Base-by-base conservation (phyloP, 345 rosid genomes). In the Rhodamnia argentea region DNA sequence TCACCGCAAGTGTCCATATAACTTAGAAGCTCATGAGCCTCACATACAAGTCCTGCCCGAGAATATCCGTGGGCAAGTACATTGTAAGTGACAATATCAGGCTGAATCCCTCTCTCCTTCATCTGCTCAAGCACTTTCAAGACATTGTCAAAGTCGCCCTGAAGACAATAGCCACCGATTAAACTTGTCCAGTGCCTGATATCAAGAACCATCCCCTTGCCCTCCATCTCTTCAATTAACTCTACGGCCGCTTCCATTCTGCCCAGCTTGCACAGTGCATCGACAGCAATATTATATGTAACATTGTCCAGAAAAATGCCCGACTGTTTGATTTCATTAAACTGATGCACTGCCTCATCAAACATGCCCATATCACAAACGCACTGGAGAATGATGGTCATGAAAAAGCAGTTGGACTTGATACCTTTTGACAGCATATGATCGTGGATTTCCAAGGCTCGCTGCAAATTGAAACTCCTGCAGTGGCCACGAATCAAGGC, bases 111-210 rank as follows among this genome's bases (percentile, higher is more conserved):
- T 2, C 84, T 88, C 76, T 84, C 83, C 87, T 81, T 89, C 98
- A 96, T 94, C 85, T 92, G 90, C n/a, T 89, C 58, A 24, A 94
- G 88, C 87, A 95, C 85, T 29, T 90, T 90, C 85, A 86, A 84
- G 50, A 94, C 98, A 55, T 91, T 91, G 55, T 24, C 23, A 85
- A 89, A 26, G 85, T 91, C 86, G 52, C 95, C 95, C 87, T 89
- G 90, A 57, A 89, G 90, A 83, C 92, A 95, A 84, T 88, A 94
- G 52, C 98, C 99, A 86, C 54, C 76, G 29, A 96, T 90, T 83
- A 96, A 81, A 86, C 96, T 94, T 52, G 95, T 95, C 87, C 94
- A 94, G 93, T 94, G 92, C 85, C 94, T 82, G 52, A 92, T 74
- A 88, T 96, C 96, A 29, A 90, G 91, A 87, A 76, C 88, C 84